Base-by-base conservation (phyloP, 371 early-diverging fungal genomes). In the Mortierella polycephala region DNA sequence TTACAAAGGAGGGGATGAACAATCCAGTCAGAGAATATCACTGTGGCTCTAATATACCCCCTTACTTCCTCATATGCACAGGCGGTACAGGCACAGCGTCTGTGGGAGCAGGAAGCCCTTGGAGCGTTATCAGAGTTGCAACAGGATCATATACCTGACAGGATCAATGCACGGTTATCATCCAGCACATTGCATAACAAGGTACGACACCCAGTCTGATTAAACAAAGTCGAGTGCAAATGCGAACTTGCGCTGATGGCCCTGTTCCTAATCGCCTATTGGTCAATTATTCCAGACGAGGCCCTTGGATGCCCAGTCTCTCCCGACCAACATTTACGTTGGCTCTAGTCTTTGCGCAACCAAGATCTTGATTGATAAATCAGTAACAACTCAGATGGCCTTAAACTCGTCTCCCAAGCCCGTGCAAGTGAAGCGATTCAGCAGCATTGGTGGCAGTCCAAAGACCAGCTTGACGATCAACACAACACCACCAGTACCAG, bases 281-380 rank as follows among this genome's bases (percentile, higher is more conserved):
- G n/a, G 10, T 21, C 51, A 12, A 12, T 13, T 56, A 7, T 16
- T 18, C 44, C 45, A 70, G 70, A n/a, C 64, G n/a, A 52, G 23
- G 10, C 39, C 60, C n/a, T 23, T 70, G 21, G 55, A 70, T 41
- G 20, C 59, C 7, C 37, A 12, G 5, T 46, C 40, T 12, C 64
- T 77, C 10, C 72, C 77, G 11, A 0, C 57, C 40, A 77, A 68
- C 44, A n/a, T 77, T 40, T 56, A 47, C 40, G 71, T 77, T 58
- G 60, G 71, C 11, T 21, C 72, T 6, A 57, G 56, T 16, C 55
- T 71, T 30, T 40, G 60, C 56, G 75, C 69, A 40, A 45, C 77
- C 42, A 67, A 50, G 65, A 60, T 71, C 46, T 58, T 77, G 55
- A 56, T 71, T 41, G 67, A 75, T 42, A 66, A 62, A 46, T 62